A percentile compares a stretch with the other conserved stretches of the same genome.
phyloP scores from a whole-genome alignment of 2,329 filamentous ascomycete species.

The Penicillium sp. region DNA sequence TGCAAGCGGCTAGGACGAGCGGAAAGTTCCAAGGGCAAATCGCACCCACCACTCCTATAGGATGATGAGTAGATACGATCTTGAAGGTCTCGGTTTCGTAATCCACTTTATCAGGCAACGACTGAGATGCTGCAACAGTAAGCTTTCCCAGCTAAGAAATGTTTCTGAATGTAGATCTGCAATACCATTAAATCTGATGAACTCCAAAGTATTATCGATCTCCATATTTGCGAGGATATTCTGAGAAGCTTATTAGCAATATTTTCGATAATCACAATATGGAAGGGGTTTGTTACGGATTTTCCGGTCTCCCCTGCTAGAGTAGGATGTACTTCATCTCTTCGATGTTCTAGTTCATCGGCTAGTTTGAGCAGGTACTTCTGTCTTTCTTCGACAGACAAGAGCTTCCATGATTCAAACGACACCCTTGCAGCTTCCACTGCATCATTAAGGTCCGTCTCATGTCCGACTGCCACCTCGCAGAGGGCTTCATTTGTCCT shows the following conservation, averaged over 20 bases:
- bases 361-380: neutral
- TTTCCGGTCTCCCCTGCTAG: neutral
- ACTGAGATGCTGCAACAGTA: neutral
- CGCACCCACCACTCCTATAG: neutral
- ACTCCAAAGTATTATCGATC: neutral
- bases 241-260: neutral
- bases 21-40: neutral
- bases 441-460: neutral
- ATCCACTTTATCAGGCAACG: neutral
- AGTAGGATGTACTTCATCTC: neutral
- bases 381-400: neutral
- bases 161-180: neutral
- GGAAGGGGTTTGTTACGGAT: neutral
- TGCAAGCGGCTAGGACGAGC: neutral
- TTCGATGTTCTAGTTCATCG: neutral
- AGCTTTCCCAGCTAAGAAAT: neutral
- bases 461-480: neutral
- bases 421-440: neutral
- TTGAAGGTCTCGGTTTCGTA: neutral
- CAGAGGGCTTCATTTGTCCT: neutral
- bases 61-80: neutral
- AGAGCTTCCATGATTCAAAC: neutral
- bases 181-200: neutral
- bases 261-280: neutral
- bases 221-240: neutral